Evolutionary conservation across 23 red algal species (phyloP).

Genomic region (Chondrus crispus): DNA sequence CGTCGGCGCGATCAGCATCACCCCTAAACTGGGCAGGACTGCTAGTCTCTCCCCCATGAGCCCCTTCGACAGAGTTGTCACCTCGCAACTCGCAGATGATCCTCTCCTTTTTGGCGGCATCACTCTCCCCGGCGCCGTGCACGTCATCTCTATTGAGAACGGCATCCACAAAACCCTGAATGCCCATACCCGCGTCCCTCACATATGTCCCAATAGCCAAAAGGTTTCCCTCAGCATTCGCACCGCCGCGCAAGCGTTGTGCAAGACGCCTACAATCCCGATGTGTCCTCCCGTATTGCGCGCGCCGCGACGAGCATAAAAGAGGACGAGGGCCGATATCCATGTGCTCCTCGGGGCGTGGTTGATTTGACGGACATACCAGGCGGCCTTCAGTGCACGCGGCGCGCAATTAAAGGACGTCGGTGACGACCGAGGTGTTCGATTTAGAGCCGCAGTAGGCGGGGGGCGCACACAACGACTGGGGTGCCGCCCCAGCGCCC

Average conservation of each 20-base stretch:
- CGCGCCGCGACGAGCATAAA: no score
- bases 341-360: no score
- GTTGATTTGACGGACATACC: background rate
- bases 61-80: no score
- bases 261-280: background rate
- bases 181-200: background rate
- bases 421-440: background rate
- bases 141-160: background rate
- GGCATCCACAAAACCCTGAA: background rate
- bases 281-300: background rate
- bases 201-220: background rate
- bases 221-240: no score
- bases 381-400: constrained; percentile 22
- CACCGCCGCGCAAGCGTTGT: background rate
- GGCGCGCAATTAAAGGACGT: constrained; percentile 61
- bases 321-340: no score
- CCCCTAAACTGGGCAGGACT: background rate
- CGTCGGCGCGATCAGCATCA: background rate
- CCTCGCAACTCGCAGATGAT: no score
- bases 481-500: constrained; percentile 62
- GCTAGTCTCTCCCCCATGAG: no score
- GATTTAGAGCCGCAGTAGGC: constrained; percentile 66
- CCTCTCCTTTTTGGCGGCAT: background rate
- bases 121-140: background rate
- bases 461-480: constrained; percentile 53